These are phyloP conservation scores for Xylariaceae sp. DNA, from an alignment of 2,329 filamentous ascomycete genomes.

Conservation along the genomic window DNA sequence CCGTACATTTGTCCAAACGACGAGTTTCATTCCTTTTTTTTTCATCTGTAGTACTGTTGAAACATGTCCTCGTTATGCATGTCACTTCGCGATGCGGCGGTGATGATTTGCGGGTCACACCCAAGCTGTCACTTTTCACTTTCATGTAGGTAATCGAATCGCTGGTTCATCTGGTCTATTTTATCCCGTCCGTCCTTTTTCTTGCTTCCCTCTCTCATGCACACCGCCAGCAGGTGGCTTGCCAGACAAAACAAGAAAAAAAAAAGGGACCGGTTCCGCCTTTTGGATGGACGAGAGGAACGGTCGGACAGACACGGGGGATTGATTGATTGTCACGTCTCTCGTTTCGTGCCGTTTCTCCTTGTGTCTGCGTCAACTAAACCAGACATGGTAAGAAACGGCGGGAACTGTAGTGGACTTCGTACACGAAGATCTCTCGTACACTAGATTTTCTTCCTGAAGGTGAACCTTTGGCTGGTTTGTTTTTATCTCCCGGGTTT, in stretches of 20 bases:
- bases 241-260: not conserved
- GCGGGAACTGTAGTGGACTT: too few relatives aligned
- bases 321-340: too few relatives aligned
- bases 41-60: too few relatives aligned
- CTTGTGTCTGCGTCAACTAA: too few relatives aligned
- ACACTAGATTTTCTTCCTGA: too few relatives aligned
- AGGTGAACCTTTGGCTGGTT: too few relatives aligned
- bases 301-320: too few relatives aligned
- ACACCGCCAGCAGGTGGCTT: slow-evolving; percentile 11
- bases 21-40: too few relatives aligned
- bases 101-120: not conserved
- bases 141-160: slow-evolving; percentile 6
- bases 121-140: slow-evolving; percentile 4
- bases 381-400: too few relatives aligned
- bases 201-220: not conserved
- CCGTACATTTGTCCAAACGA: not conserved
- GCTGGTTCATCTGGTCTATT: not conserved
- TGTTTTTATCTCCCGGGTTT: too few relatives aligned
- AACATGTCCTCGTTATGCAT: slow-evolving; percentile 3
- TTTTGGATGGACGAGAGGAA: not conserved
- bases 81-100: slow-evolving; percentile 1
- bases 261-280: not conserved
- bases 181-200: not conserved
- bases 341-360: too few relatives aligned
- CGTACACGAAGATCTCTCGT: too few relatives aligned